A percentile compares a stretch with the other conserved stretches of the same genome.
Conservation (phyloP, 1,284 basidiomycete species). For the Microbotryum lychnidis-dioicae region DNA sequence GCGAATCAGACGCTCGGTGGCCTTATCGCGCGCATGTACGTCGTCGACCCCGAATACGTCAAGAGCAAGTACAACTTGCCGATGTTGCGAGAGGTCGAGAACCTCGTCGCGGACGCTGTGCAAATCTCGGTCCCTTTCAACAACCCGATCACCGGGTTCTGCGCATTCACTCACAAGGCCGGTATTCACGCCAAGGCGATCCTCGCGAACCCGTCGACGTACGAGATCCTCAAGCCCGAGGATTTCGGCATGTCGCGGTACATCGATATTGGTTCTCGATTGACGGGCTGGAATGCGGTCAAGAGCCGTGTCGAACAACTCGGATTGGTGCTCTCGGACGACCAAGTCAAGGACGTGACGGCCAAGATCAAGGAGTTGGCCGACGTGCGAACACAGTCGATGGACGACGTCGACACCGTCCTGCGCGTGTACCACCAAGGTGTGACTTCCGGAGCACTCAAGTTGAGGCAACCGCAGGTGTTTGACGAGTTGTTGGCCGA, state of each 20-base stretch:
- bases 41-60: constrained; percentile 82
- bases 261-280: constrained; percentile 78
- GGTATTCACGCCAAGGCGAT: constrained; percentile 99
- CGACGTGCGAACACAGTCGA: constrained; percentile 93
- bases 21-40: constrained; percentile 78
- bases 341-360: constrained; percentile 86
- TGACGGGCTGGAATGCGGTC: constrained; percentile 49
- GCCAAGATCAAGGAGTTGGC: constrained; percentile 99
- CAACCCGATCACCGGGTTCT: constrained; percentile 83
- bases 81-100: constrained; percentile 97
- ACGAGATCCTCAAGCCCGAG: constrained; percentile 68
- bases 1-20: constrained; percentile 67
- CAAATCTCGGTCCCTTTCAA: constrained; percentile 97
- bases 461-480: constrained; percentile 28
- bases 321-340: constrained; percentile 42
- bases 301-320: constrained; percentile 89
- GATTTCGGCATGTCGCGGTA: constrained; percentile 98
- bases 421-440: constrained; percentile 61
- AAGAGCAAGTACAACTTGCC: constrained; percentile 98
- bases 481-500: constrained; percentile 33
- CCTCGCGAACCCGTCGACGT: constrained; percentile 97
- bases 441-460: constrained; percentile 30
- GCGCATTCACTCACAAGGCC: constrained; percentile 99
- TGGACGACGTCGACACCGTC: constrained; percentile 98
- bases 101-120: constrained; percentile 96